These are phyloP conservation scores for Galerina sulciceps DNA, from an alignment of 768 basidiomycete species.

Conservation along the genomic window DNA sequence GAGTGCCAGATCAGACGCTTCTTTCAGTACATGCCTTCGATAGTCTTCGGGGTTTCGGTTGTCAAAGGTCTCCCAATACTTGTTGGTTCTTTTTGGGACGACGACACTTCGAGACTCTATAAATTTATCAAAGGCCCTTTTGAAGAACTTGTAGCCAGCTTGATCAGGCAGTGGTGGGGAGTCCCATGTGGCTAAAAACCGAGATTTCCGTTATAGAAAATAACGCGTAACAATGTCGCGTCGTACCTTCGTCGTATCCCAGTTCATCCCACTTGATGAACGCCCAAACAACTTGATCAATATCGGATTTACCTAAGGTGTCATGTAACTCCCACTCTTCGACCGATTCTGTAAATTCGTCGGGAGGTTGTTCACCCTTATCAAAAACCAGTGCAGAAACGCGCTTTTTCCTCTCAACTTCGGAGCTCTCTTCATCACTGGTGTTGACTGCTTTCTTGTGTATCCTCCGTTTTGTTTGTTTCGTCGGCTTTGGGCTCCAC, in stretches of 20 bases:
- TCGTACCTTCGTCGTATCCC: constrained; percentile 88
- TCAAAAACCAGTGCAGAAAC: constrained; percentile 43
- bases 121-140: constrained; percentile 68
- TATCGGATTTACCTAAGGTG: constrained; percentile 51
- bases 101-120: constrained; percentile 62
- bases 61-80: constrained; percentile 49
- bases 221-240: not conserved
- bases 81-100: constrained; percentile 53
- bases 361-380: constrained; percentile 68
- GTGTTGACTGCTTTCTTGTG: constrained; percentile 25
- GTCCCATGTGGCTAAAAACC: constrained; percentile 83
- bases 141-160: constrained; percentile 64
- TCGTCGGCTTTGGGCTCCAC: constrained; percentile 49
- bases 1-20: constrained; percentile 62
- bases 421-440: constrained; percentile 34
- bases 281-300: constrained; percentile 72
- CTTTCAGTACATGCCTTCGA: constrained; percentile 48
- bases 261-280: constrained; percentile 95
- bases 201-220: constrained; percentile 7
- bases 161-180: constrained; percentile 73
- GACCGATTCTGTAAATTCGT: constrained; percentile 57
- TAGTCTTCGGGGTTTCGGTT: constrained; percentile 62
- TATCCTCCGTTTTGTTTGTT: constrained; percentile 28
- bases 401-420: constrained; percentile 38
- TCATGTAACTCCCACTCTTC: constrained; percentile 62